Percentiles rank a stretch among this genome's conserved stretches.
Conservation (phyloP, 2,329 filamentous ascomycete genomes). For the Escovopsis sp. region DNA sequence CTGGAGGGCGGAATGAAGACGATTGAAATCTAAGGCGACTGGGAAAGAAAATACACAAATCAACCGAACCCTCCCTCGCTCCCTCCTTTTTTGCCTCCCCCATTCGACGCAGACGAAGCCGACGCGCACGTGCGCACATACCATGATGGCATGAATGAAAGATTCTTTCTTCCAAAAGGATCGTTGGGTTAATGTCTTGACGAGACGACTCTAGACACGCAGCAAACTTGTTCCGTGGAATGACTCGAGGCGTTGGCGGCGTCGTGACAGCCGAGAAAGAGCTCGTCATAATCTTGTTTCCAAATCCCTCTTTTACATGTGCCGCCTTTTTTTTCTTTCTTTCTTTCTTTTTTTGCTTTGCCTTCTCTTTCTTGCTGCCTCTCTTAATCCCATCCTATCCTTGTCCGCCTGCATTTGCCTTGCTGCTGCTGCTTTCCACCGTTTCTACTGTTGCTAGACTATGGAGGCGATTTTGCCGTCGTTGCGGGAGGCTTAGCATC, state of each 20-base stretch:
- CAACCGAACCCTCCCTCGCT: no score
- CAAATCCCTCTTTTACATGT: no score
- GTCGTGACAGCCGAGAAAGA: conserved; percentile 6
- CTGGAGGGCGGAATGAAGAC: conserved; percentile 42
- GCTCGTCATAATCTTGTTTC: conserved; percentile 4
- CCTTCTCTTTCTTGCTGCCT: neutral
- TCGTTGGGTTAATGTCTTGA: neutral
- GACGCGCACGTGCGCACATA: neutral
- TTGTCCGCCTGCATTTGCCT: no score
- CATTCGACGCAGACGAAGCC: neutral
- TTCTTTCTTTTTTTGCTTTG: neutral
- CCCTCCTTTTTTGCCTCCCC: neutral
- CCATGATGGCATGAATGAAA: conserved; percentile 12
- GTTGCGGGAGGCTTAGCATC: neutral
- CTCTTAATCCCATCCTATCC: neutral
- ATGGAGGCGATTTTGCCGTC: neutral
- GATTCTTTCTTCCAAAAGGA: conserved; percentile 4
- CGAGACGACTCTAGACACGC: conserved; percentile 3
- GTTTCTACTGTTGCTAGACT: neutral
- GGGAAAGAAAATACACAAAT: neutral
- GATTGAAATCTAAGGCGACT: conserved; percentile 36
- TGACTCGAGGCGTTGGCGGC: conserved; percentile 7
- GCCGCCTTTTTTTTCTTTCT: neutral
- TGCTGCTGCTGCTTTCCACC: neutral
- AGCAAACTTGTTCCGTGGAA: conserved; percentile 4